A percentile compares a stretch with the other conserved stretches of the same genome.
These are phyloP conservation scores for Solanum dulcamara DNA, from an alignment of 257 asterid species.

Conservation along the genomic window DNA sequence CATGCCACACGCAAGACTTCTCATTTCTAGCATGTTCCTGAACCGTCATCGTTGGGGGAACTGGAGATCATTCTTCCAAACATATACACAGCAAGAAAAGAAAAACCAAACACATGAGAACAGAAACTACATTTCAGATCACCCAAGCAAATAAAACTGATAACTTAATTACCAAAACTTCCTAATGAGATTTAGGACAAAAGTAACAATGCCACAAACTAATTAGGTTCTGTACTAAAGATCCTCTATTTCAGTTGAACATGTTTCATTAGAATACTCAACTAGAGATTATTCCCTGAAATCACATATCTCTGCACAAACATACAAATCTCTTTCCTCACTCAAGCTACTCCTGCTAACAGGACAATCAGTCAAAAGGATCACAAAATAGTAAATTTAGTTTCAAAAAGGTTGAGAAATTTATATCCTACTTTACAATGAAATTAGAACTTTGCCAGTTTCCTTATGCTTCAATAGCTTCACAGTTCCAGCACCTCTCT, in stretches of 20 bases:
- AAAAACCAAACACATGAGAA: not conserved
- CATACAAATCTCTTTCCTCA: not conserved
- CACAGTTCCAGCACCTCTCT: slow-evolving; percentile 40
- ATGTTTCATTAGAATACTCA: not conserved
- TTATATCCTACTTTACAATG: not conserved
- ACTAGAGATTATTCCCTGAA: not conserved
- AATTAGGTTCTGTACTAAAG: not conserved
- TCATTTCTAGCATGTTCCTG: slow-evolving; percentile 43
- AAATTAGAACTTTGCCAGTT: slow-evolving; percentile 22
- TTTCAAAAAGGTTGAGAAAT: not conserved
- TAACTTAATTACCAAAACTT: not conserved
- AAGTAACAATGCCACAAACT: not conserved
- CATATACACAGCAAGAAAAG: not conserved
- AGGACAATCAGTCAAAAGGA: not conserved
- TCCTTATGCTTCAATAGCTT: slow-evolving; percentile 35
- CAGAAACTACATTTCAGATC: not conserved
- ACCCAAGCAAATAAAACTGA: not conserved
- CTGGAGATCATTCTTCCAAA: slow-evolving; percentile 4
- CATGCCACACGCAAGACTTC: slow-evolving; percentile 46
- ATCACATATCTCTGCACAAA: not conserved
- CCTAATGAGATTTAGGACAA: not conserved
- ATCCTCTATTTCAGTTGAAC: not conserved
- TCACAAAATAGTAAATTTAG: not conserved
- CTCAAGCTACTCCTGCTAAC: not conserved
- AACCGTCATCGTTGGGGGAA: slow-evolving; percentile 22